Evolutionary conservation across 208 protist genomes (phyloP).

Genomic region (Trypanosoma caninum): DNA sequence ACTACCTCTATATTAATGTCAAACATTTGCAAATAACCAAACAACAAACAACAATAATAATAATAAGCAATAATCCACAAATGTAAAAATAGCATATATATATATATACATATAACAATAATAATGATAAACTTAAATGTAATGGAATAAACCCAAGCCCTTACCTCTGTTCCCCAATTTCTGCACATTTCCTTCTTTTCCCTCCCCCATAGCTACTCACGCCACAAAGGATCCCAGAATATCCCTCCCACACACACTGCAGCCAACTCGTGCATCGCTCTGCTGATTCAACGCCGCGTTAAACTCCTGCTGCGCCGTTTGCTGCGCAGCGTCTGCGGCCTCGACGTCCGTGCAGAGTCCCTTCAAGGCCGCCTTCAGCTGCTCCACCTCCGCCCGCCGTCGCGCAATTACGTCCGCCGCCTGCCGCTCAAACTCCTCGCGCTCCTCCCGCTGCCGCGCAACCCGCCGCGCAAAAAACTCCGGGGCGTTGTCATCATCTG

Average conservation of each 20-base stretch:
- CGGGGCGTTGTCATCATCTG: neutral
- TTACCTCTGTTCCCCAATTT: neutral
- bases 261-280: slow-evolving; percentile 13
- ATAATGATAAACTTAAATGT: slow-evolving; percentile 19
- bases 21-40: neutral
- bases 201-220: neutral
- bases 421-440: slow-evolving; percentile 6
- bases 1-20: too few species aligned
- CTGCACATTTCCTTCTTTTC: neutral
- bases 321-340: slow-evolving; percentile 36
- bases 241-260: slow-evolving; percentile 14
- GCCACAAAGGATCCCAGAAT: slow-evolving; percentile 14
- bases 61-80: neutral
- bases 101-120: slow-evolving; percentile 1
- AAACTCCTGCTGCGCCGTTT: slow-evolving; percentile 31
- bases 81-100: neutral
- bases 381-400: slow-evolving; percentile 13
- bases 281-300: slow-evolving; percentile 28
- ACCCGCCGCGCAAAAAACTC: neutral
- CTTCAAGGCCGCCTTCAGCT: slow-evolving; percentile 25
- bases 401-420: neutral
- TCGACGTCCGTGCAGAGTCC: slow-evolving; percentile 41
- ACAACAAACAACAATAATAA: neutral
- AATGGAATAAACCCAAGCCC: neutral
- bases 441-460: neutral